Evolutionary conservation across 495 filamentous ascomycete genomes (phyloP), one percentile per base, ranked within the genome.

Genomic region (Aspergillus coremiiformis): DNA sequence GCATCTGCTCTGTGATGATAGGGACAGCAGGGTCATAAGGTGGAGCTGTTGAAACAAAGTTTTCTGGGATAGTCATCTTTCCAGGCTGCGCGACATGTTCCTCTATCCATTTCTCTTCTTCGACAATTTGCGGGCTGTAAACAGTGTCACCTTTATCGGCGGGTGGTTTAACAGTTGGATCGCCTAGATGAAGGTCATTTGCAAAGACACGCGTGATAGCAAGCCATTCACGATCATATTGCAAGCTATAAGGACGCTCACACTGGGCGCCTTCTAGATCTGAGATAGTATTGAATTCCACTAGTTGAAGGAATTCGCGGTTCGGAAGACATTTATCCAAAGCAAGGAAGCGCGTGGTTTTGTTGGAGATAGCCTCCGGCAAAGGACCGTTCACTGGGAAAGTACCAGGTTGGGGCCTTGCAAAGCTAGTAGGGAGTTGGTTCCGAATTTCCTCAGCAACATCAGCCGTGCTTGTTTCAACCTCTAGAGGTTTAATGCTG

Each of bases 161-260:
- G 0, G 85, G 71, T 0, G 70, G 55, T 8, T 56, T 59, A 1
- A 76, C 74, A 10, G 52, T 61, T 3, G 69, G 72, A 55, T 86
- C 71, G 23, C 84, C 85, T 29, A 90, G 68, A 5, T 65, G 60
- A 3, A 89, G 70, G 29, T 80, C 71, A 0, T 73, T 52, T 22
- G 84, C 81, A 60, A 95, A 91, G 1, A 83, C 83, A 12, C 91
- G 89, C 1, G 84, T 87, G 56, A 98, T 95, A 7, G 93, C 85
- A 3, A 97, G 81, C 91, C 91, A 98, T 71, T 98, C 93, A 24
- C 83, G 82, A 65, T 98, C 93, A 65, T 97, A 96, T 27, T 81
- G 66, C 4, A 97, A 79, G 5, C 65, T 63, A 42, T 70, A 61
- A 1, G 69, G 71, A 14, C 71, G 53, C 22, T 61, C 32, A 4